phyloP scores from a whole-genome alignment of 2,329 filamentous ascomycete genomes.

The Tolypocladium tropicale region DNA sequence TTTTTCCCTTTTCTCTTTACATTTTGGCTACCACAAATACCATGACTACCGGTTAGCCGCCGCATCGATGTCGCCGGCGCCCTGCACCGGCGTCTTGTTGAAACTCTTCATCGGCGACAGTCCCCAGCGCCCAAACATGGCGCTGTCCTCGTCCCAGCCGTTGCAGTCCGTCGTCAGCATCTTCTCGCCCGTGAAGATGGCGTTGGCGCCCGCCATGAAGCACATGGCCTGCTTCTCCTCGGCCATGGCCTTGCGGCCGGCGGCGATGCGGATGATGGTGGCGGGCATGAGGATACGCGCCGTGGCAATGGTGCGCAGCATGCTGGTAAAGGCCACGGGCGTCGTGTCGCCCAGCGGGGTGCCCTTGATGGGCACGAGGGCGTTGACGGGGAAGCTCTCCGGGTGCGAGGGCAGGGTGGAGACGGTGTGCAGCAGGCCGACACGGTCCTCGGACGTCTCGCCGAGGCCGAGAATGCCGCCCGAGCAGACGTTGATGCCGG shows the following conservation, averaged over 20 bases:
- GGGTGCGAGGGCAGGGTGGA: constrained; percentile 72
- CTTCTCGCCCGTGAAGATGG: constrained; percentile 92
- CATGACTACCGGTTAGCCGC: neutral
- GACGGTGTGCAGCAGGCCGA: constrained; percentile 76
- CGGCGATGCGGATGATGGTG: constrained; percentile 80
- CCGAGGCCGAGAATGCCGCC: constrained; percentile 82
- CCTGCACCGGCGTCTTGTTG: constrained; percentile 18
- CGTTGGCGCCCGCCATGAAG: constrained; percentile 85
- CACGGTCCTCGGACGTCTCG: constrained; percentile 66
- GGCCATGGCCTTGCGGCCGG: constrained; percentile 71
- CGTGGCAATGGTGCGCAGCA: constrained; percentile 75
- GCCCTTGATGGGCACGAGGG: constrained; percentile 81
- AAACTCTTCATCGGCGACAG: constrained; percentile 63
- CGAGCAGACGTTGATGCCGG: constrained; percentile 82
- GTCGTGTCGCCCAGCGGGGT: constrained; percentile 71
- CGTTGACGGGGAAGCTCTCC: constrained; percentile 86
- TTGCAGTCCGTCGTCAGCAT: constrained; percentile 91
- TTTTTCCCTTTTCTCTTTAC: neutral
- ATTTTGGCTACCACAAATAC: neutral
- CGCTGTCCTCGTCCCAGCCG: constrained; percentile 80
- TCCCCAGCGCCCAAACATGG: constrained; percentile 77
- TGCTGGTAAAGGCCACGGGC: constrained; percentile 64
- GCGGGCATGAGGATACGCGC: constrained; percentile 73
- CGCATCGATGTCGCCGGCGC: constrained; percentile 7
- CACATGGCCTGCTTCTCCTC: constrained; percentile 86